phyloP scores from a whole-genome alignment of 352 stramenopile genomes.

The Globisporangium spinosum region DNA sequence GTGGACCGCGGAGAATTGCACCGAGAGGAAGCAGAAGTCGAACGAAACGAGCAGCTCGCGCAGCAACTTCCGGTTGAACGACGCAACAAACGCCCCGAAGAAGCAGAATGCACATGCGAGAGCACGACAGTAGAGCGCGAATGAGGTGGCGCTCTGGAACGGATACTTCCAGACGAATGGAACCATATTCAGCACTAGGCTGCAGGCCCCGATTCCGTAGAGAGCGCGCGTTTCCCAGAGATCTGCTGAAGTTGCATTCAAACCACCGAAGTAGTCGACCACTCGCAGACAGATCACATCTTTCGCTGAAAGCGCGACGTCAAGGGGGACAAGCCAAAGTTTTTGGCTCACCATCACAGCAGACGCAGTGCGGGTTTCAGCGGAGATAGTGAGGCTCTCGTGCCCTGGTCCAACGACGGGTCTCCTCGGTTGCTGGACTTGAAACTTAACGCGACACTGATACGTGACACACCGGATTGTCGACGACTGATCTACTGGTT shows the following conservation, averaged over 20 bases:
- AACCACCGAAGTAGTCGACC: neutral
- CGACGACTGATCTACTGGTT: neutral
- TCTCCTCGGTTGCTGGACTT: neutral
- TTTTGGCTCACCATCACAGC: neutral
- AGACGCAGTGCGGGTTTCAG: neutral
- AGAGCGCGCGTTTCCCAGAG: neutral
- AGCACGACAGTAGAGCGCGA: neutral
- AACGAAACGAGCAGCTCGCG: slow-evolving; percentile 18
- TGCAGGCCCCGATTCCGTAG: neutral
- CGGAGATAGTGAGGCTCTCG: neutral
- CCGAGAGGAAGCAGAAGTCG: slow-evolving; percentile 29
- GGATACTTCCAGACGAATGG: slow-evolving; percentile 1
- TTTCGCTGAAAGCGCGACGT: neutral
- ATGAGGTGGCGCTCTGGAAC: neutral
- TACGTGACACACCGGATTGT: slow-evolving; percentile 22
- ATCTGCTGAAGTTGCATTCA: neutral
- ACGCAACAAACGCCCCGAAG: slow-evolving; percentile 1
- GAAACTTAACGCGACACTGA: slow-evolving; percentile 17
- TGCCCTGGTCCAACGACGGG: neutral
- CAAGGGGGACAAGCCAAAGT: neutral
- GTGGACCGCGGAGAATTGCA: slow-evolving; percentile 21
- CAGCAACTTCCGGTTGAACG: slow-evolving; percentile 6
- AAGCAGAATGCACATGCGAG: neutral
- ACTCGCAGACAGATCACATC: neutral
- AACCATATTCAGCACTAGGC: neutral